Evolutionary conservation across 208 protist species (phyloP).

Genomic region (Angomonas ambiguus): DNA sequence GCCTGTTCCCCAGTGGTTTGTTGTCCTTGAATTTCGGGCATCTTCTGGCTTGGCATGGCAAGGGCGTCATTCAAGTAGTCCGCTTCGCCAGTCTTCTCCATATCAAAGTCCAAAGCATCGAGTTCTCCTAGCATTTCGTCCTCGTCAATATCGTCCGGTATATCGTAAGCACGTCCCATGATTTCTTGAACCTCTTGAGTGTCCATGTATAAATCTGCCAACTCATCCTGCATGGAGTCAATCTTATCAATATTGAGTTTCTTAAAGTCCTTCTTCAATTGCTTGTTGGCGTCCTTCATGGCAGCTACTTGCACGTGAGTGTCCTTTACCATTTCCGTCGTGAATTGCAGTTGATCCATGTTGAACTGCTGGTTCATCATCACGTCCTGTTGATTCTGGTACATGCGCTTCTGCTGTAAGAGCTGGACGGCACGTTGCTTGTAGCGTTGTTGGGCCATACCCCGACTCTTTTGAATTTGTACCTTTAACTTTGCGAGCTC

Average conservation of each 20-base stretch:
- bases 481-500: constrained; percentile 85
- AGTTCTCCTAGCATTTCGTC: constrained; percentile 89
- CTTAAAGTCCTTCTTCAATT: constrained; percentile 80
- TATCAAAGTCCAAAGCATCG: constrained; percentile 83
- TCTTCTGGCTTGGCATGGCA: constrained; percentile 53
- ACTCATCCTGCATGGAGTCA: constrained; percentile 84
- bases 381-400: constrained; percentile 87
- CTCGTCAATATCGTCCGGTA: constrained; percentile 91
- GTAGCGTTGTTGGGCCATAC: constrained; percentile 74
- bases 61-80: constrained; percentile 82
- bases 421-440: constrained; percentile 89
- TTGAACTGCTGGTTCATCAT: constrained; percentile 92
- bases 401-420: constrained; percentile 91
- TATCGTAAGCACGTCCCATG: constrained; percentile 86
- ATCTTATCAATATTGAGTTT: constrained; percentile 85
- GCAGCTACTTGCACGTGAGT: constrained; percentile 84
- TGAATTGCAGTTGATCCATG: constrained; percentile 92
- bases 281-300: constrained; percentile 88
- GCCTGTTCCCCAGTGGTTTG: constrained; percentile 23
- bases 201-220: constrained; percentile 89
- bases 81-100: constrained; percentile 65
- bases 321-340: constrained; percentile 88
- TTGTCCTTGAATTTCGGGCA: constrained; percentile 47
- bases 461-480: constrained; percentile 67
- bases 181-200: constrained; percentile 92